Evolutionary conservation across 2,329 filamentous ascomycete species (phyloP).

Genomic region (Neoarthrinium moseri): DNA sequence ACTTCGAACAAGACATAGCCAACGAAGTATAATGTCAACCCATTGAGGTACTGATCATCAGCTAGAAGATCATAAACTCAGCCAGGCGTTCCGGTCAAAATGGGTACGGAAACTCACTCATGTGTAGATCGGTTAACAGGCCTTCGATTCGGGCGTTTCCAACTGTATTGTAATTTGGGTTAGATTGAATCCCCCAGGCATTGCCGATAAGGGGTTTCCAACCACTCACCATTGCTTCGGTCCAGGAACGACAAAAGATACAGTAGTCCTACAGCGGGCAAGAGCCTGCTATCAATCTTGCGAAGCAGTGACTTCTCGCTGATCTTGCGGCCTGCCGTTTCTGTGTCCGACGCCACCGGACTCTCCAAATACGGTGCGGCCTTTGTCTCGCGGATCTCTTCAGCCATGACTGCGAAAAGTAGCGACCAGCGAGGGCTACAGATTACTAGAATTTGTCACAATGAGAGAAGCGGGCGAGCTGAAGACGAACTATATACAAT

Average conservation of each 20-base stretch:
- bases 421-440: no score
- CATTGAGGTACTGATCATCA: slow-evolving; percentile 63
- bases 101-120: slow-evolving; percentile 42
- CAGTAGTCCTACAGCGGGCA: slow-evolving; percentile 53
- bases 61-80: slow-evolving; percentile 27
- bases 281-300: slow-evolving; percentile 51
- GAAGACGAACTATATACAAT: no score
- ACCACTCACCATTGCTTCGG: slow-evolving; percentile 51
- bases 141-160: slow-evolving; percentile 59
- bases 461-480: no score
- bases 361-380: slow-evolving; percentile 9
- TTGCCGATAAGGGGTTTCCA: background rate
- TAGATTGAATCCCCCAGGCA: background rate
- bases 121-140: slow-evolving; percentile 48
- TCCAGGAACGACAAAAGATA: slow-evolving; percentile 59
- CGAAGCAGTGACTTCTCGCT: slow-evolving; percentile 58
- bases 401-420: slow-evolving; percentile 9
- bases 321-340: slow-evolving; percentile 26
- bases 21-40: slow-evolving; percentile 65
- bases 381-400: slow-evolving; percentile 13
- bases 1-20: slow-evolving; percentile 59
- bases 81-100: slow-evolving; percentile 21
- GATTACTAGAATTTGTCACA: no score
- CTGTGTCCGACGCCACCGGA: slow-evolving; percentile 19
- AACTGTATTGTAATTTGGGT: slow-evolving; percentile 30